Conservation (phyloP, 352 stramenopile genomes). For the Phytophthora kernoviae region DNA sequence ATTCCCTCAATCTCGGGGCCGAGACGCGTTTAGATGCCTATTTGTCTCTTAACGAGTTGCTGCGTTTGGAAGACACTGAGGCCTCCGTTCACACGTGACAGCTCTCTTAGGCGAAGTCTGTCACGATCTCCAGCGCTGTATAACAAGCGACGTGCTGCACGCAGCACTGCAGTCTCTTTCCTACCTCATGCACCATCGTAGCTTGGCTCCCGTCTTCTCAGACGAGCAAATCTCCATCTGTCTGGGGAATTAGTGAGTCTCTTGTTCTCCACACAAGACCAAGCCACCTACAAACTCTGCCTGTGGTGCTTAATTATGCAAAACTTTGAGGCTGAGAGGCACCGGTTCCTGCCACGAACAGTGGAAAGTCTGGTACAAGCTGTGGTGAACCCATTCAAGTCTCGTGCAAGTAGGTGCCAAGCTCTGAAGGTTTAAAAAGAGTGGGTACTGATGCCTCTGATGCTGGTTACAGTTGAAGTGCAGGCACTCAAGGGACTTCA, state of each 20-base stretch:
- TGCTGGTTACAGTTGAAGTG: constrained; percentile 47
- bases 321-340: constrained; percentile 53
- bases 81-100: constrained; percentile 45
- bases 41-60: constrained; percentile 57
- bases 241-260: constrained; percentile 52
- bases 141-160: constrained; percentile 26
- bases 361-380: constrained; percentile 71
- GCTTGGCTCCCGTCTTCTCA: constrained; percentile 42
- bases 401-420: constrained; percentile 52
- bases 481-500: constrained; percentile 69
- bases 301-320: constrained; percentile 71
- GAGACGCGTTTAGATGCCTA: constrained; percentile 61
- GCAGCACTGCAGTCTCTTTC: constrained; percentile 61
- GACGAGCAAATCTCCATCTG: constrained; percentile 46
- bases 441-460: constrained; percentile 10
- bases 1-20: constrained; percentile 41
- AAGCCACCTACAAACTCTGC: constrained; percentile 71
- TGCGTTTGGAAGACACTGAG: constrained; percentile 60
- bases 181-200: constrained; percentile 67
- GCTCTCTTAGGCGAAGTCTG: constrained; percentile 47
- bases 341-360: constrained; percentile 51
- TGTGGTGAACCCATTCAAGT: constrained; percentile 77
- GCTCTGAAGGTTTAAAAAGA: not conserved
- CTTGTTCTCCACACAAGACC: constrained; percentile 58
- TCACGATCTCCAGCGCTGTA: constrained; percentile 43